Conservation (phyloP, 257 asterid genomes). For the Paraleonurus japonicus region DNA sequence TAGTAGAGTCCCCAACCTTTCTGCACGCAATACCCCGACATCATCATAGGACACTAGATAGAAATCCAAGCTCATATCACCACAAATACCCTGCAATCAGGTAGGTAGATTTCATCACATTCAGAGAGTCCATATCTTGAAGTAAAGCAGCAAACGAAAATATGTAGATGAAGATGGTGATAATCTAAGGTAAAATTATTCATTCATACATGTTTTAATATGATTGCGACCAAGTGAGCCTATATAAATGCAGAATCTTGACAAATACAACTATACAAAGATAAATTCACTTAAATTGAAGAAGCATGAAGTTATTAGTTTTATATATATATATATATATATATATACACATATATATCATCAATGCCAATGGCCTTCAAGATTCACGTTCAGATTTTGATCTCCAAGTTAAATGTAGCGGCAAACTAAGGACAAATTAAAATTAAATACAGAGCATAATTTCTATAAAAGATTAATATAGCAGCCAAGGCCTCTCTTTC, state of each 20-base stretch:
- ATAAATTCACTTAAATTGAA: background rate
- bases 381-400: background rate
- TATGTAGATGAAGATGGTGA: background rate
- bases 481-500: background rate
- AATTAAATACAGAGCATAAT: background rate
- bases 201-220: background rate
- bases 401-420: background rate
- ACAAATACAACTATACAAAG: background rate
- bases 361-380: background rate
- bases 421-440: background rate
- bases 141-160: background rate
- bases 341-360: background rate
- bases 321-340: too few species aligned
- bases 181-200: background rate
- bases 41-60: slow-evolving; percentile 77
- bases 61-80: slow-evolving; percentile 70
- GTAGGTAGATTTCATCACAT: background rate
- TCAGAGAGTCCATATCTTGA: background rate
- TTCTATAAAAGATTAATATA: background rate
- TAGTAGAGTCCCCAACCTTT: slow-evolving; percentile 60
- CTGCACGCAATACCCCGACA: slow-evolving; percentile 83
- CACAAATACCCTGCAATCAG: slow-evolving; percentile 70
- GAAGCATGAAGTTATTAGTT: background rate
- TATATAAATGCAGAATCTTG: slow-evolving; percentile 9
- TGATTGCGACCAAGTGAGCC: background rate